These are phyloP conservation scores for Mallotus repandus DNA, from an alignment of 441 rosid species.

Conservation along the genomic window DNA sequence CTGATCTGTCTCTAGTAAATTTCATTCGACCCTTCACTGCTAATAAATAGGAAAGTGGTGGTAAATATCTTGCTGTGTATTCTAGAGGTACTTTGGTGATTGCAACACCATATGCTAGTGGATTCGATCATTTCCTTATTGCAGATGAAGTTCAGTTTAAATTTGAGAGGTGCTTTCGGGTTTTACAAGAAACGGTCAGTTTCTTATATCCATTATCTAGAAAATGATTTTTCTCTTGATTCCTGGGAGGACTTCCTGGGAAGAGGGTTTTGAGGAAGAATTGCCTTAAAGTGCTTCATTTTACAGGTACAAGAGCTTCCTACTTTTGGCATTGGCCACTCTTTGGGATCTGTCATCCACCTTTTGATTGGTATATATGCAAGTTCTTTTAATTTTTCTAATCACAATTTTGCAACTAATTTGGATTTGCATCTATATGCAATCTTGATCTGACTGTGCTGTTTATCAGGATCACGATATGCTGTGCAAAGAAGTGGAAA, in stretches of 20 bases:
- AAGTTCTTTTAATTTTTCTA: slow-evolving; percentile 3
- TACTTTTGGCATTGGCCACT: slow-evolving; percentile 89
- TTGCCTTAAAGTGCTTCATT: slow-evolving; percentile 19
- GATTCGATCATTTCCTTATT: slow-evolving; percentile 86
- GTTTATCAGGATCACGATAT: slow-evolving; percentile 77
- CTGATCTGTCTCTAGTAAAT: neutral
- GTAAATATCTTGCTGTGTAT: slow-evolving; percentile 24
- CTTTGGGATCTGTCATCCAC: slow-evolving; percentile 93
- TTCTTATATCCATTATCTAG: slow-evolving; percentile 11
- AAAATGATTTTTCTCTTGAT: neutral
- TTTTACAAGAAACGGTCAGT: slow-evolving; percentile 73
- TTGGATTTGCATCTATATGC: slow-evolving; percentile 21
- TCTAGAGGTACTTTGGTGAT: slow-evolving; percentile 87
- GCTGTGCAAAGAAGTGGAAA: slow-evolving; percentile 91
- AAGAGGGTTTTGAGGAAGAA: neutral
- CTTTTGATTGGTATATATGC: slow-evolving; percentile 74
- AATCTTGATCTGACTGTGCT: slow-evolving; percentile 24
- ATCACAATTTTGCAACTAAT: slow-evolving; percentile 6
- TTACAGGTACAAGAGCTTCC: slow-evolving; percentile 85
- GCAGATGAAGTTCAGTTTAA: slow-evolving; percentile 96
- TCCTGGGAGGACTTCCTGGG: slow-evolving; percentile 6
- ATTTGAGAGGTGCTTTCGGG: slow-evolving; percentile 80
- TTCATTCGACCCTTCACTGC: neutral
- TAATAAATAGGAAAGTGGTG: slow-evolving; percentile 14
- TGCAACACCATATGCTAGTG: slow-evolving; percentile 95